Evolutionary conservation across 2,329 filamentous ascomycete genomes (phyloP).

Genomic region (Fusarium nematophilum): DNA sequence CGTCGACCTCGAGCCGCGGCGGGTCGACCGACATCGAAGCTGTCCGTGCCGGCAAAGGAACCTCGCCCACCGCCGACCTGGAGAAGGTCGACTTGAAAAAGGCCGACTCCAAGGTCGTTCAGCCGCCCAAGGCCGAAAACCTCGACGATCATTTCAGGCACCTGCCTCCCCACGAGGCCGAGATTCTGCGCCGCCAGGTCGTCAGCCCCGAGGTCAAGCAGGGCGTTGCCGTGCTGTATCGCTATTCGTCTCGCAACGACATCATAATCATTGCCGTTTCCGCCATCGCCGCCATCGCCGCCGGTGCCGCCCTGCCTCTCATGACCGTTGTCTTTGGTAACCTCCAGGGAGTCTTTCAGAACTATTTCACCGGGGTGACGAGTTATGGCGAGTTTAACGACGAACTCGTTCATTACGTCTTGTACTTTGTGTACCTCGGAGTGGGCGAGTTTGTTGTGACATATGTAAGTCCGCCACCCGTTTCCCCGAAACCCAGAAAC

Average conservation of each 20-base stretch:
- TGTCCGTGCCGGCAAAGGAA: conserved; percentile 21
- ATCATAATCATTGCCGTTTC: conserved; percentile 71
- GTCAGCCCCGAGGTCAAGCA: conserved; percentile 72
- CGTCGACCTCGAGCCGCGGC: conserved; percentile 50
- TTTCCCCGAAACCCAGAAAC: not conserved
- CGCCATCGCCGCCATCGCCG: conserved; percentile 73
- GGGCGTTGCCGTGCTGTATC: conserved; percentile 73
- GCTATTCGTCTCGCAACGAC: conserved; percentile 76
- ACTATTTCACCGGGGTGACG: conserved; percentile 63
- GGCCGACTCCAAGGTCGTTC: conserved; percentile 56
- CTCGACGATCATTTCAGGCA: conserved; percentile 68
- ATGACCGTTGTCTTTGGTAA: conserved; percentile 87
- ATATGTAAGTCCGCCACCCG: conserved; percentile 48
- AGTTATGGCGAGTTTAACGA: conserved; percentile 67
- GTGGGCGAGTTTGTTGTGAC: conserved; percentile 82
- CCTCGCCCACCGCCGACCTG: conserved; percentile 22
- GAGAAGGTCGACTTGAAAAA: conserved; percentile 50
- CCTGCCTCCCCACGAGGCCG: conserved; percentile 72
- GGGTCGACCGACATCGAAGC: conserved; percentile 47
- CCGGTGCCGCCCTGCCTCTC: conserved; percentile 79
- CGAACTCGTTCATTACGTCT: conserved; percentile 71
- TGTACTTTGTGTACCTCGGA: conserved; percentile 89
- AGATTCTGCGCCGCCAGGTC: conserved; percentile 76
- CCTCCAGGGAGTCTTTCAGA: conserved; percentile 77
- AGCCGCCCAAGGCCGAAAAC: conserved; percentile 49